phyloP scores from a whole-genome alignment of 768 basidiomycete species.

The Pulveroboletus frians region DNA sequence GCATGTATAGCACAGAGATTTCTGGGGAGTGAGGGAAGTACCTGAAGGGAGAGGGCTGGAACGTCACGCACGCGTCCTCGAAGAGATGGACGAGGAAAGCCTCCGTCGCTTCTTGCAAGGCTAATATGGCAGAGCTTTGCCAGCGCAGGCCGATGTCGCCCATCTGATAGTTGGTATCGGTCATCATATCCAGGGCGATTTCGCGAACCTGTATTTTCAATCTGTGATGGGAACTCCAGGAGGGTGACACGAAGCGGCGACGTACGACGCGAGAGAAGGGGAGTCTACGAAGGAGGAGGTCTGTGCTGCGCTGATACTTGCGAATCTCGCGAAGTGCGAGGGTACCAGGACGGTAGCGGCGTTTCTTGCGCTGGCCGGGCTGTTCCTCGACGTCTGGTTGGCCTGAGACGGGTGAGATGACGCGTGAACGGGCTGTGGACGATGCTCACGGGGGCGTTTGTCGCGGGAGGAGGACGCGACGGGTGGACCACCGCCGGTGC shows the following conservation, averaged over 20 bases:
- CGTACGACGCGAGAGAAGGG: conserved; percentile 90
- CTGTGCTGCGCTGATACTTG: conserved; percentile 91
- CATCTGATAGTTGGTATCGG: conserved; percentile 58
- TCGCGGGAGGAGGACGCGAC: conserved; percentile 27
- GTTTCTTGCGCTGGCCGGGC: conserved; percentile 38
- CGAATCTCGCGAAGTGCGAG: conserved; percentile 89
- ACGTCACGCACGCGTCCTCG: conserved; percentile 86
- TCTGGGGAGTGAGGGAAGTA: conserved; percentile 37
- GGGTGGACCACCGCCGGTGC: conserved; percentile 57
- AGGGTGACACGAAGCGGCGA: conserved; percentile 12
- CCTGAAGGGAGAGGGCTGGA: background rate
- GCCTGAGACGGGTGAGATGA: conserved; percentile 15
- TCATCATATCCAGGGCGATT: conserved; percentile 87
- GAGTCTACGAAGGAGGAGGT: conserved; percentile 78
- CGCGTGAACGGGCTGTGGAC: conserved; percentile 2
- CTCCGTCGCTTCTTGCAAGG: conserved; percentile 95
- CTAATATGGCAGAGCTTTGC: conserved; percentile 92
- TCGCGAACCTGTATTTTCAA: conserved; percentile 74
- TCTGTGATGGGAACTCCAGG: conserved; percentile 1
- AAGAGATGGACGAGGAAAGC: conserved; percentile 94
- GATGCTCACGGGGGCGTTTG: conserved; percentile 25
- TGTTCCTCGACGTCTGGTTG: conserved; percentile 23
- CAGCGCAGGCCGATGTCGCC: conserved; percentile 69
- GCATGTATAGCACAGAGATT: conserved; percentile 97
- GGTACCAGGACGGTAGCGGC: conserved; percentile 85